Evolutionary conservation across 495 filamentous ascomycete genomes (phyloP), one percentile per base, ranked within the genome.

Genomic region (Talaromyces wortmannii): DNA sequence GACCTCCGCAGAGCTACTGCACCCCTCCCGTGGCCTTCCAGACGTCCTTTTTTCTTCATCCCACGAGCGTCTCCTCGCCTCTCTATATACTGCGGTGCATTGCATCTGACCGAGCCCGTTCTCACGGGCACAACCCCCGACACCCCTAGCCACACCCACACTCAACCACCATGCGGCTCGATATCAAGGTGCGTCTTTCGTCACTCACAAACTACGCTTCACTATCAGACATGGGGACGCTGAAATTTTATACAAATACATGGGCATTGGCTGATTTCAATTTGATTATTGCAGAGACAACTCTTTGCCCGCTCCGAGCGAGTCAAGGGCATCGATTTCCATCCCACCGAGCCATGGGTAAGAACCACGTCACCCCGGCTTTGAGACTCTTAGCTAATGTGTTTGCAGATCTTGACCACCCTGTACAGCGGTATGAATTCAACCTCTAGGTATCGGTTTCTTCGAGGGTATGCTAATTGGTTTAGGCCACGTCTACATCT

Each of bases 281-380:
- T 52, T 55, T 50, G 60, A 55, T 47, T 59, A 30, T 31, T 76
- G 63, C 67, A 89, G 86, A 85, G 86, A 71, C 85, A 90, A 73
- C 84, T 91, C 65, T 87, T 88, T 73, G 87, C 87, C 62, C 82
- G 87, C 69, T 89, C 84, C 59, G 88, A 97, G 81, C 85, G 92
- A 73, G 92, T 97, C 58, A 97, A 96, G 75, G 92, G 92, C 65
- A 95, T 97, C 67, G 92, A 97, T 74, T 97, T 95, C 74, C 92
- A 97, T 67, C 92, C 91, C 23, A 89, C 89, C 52, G 91, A 96
- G 79, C 90, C 91, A 78, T 96, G 91, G 91, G 79, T 82, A 69
- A 71, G 78, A 64, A 32, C 48, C 30, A 15, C 5, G 4, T 23
- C 43, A n/a, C 18, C 15, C 18, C 31, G 30, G 6, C 1, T 12